Percentiles rank a stretch among this genome's conserved stretches.
These are phyloP conservation scores for Skeletonema marinoi DNA, from an alignment of 108 stramenopile genomes.

Conservation along the genomic window DNA sequence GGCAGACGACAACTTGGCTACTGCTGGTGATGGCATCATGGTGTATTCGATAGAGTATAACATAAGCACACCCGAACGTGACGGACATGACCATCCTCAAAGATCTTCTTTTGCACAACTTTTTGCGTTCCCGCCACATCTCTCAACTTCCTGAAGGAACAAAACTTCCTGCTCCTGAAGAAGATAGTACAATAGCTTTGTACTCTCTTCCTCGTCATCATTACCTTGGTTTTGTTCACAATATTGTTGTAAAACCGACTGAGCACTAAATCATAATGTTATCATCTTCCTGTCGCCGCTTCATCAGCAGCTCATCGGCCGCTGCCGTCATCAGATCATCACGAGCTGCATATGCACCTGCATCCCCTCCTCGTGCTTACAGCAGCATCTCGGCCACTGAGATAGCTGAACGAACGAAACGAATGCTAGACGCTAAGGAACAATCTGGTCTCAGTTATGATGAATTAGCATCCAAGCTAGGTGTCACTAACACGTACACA, in stretches of 20 bases:
- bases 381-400: slow-evolving; percentile 29
- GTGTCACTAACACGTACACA: slow-evolving; percentile 77
- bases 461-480: slow-evolving; percentile 54
- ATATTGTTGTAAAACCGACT: no score
- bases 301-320: background rate
- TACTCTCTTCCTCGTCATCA: no score
- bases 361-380: no score
- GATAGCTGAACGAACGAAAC: slow-evolving; percentile 56
- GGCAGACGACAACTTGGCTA: background rate
- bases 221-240: no score
- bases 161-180: background rate
- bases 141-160: background rate
- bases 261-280: background rate
- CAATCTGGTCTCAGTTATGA: slow-evolving; percentile 57
- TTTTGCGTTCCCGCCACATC: background rate
- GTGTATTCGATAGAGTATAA: background rate
- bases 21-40: background rate
- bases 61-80: no score
- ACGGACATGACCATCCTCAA: no score
- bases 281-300: background rate
- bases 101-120: no score
- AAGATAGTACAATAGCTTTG: no score
- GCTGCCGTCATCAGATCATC: background rate
- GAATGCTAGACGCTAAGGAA: slow-evolving; percentile 52
- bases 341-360: slow-evolving; percentile 6